A percentile compares a stretch with the other conserved stretches of the same genome.
phyloP scores from a whole-genome alignment of 345 rosid genomes.

The Rhizophora mangle region DNA sequence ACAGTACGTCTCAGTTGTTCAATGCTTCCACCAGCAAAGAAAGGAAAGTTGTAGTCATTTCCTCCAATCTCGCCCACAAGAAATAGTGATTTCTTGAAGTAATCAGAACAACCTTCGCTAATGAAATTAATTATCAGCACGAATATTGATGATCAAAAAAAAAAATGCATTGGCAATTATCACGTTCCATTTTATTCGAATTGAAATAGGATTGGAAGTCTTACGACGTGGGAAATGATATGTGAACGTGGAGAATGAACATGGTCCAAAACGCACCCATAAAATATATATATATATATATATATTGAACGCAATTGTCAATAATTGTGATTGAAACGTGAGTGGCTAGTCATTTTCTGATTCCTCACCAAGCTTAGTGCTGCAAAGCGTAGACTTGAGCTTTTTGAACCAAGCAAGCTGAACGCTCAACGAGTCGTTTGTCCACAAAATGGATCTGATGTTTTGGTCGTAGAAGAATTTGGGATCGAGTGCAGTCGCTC shows the following conservation, averaged over 20 bases:
- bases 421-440: constrained; percentile 42
- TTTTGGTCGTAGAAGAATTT: constrained; percentile 32
- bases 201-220: too few species aligned
- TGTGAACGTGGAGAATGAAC: too few species aligned
- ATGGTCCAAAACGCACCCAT: too few species aligned
- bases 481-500: constrained; percentile 59
- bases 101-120: constrained; percentile 39
- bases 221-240: too few species aligned
- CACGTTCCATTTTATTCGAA: too few species aligned
- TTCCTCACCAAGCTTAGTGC: constrained; percentile 36
- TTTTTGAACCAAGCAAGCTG: constrained; percentile 70
- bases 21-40: constrained; percentile 39
- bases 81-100: constrained; percentile 57
- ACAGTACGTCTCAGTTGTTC: constrained; percentile 35
- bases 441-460: constrained; percentile 36
- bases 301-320: background rate
- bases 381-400: constrained; percentile 50
- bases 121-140: background rate
- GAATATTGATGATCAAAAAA: background rate
- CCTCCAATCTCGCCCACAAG: constrained; percentile 76
- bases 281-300: too few species aligned
- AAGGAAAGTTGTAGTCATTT: constrained; percentile 60
- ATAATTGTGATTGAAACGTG: background rate
- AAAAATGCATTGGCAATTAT: background rate
- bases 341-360: background rate